Evolutionary conservation across 202 grass and related monocot genomes (phyloP), one percentile per base, ranked within the genome.

Genomic region (Digitaria exilis): DNA sequence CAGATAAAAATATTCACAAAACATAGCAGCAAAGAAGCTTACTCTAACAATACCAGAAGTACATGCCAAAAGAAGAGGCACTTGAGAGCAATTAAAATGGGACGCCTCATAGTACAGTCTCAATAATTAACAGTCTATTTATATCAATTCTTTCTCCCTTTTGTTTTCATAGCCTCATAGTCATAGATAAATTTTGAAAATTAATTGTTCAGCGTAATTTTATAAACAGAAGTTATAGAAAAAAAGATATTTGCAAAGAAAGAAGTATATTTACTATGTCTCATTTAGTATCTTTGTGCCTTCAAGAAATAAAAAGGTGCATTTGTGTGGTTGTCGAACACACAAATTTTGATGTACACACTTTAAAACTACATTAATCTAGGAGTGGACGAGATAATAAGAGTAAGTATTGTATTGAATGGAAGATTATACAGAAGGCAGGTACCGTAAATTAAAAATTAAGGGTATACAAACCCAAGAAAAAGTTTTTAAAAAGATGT

Each of bases 51-150:
- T 79, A 54, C n/a, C 61, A 39, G 76, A 35, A 32, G 14, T 51
- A 49, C 5, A 69, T 42, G 26, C 17, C n/a, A 71, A 78, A 84
- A 75, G 13, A 75, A 62, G 19, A 81, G 4, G 24, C 60, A 50
- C 34, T 32, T 52, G 13, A 80, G 49, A 45, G 35, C 25, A 85
- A 73, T 28, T 80, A 76, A 63, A 21, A 72, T 26, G 16, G 56
- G 39, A 10, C 57, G 17, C 18, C 11, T 44, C 26, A 17, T 41
- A 58, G 8, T 49, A 76, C 35, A 65, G 61, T 49, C 15, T 22
- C 16, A 17, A 41, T 78, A 79, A 57, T 68, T 59, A n/a, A 54
- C 67, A 14, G 17, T 65, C 6, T 58, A 44, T 68, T 14, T 7
- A 50, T 15, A 61, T 61, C 18, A 84, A 76, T 28, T 58, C 4